Evolutionary conservation across 225 moss, liverwort and hornwort species (phyloP).

Genomic region (Bryoerythrophyllum caledonicum): DNA sequence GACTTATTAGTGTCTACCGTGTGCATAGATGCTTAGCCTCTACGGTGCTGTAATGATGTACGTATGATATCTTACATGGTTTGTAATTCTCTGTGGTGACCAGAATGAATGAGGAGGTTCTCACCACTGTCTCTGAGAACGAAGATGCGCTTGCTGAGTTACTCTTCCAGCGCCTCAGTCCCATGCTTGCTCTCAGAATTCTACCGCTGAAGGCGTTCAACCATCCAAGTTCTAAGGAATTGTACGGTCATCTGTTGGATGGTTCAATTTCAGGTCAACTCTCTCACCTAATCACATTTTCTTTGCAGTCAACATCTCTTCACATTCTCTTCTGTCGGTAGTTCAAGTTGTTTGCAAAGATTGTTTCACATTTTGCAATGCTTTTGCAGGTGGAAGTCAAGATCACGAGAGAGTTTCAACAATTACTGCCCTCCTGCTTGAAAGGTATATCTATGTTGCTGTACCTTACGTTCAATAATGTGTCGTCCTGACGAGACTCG

Average conservation of each 20-base stretch:
- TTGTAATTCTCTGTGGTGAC: constrained; percentile 21
- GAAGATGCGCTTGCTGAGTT: constrained; percentile 49
- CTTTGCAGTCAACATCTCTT: constrained; percentile 1
- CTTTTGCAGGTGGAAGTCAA: constrained; percentile 32
- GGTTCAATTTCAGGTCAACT: constrained; percentile 43
- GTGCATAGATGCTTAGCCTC: constrained; percentile 16
- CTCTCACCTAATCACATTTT: constrained; percentile 4
- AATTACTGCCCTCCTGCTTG: constrained; percentile 54
- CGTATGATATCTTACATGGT: constrained; percentile 17
- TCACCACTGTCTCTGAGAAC: constrained; percentile 38
- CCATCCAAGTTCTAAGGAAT: constrained; percentile 40
- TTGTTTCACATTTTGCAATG: constrained; percentile 22
- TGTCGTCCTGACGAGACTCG: constrained; percentile 17
- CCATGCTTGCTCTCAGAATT: constrained; percentile 84
- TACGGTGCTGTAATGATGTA: constrained; percentile 9
- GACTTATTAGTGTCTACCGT: neutral
- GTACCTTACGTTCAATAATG: constrained; percentile 10
- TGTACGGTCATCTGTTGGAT: constrained; percentile 54
- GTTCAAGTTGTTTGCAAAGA: constrained; percentile 14
- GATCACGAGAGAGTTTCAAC: constrained; percentile 25
- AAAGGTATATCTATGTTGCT: constrained; percentile 52
- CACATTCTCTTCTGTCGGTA: constrained; percentile 19
- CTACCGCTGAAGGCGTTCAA: constrained; percentile 80
- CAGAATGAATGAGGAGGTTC: constrained; percentile 61
- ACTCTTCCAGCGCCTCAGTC: constrained; percentile 87